A percentile compares a stretch with the other conserved stretches of the same genome.
Evolutionary conservation across 768 basidiomycete genomes (phyloP).

Genomic region (Tricholoma sp.): DNA sequence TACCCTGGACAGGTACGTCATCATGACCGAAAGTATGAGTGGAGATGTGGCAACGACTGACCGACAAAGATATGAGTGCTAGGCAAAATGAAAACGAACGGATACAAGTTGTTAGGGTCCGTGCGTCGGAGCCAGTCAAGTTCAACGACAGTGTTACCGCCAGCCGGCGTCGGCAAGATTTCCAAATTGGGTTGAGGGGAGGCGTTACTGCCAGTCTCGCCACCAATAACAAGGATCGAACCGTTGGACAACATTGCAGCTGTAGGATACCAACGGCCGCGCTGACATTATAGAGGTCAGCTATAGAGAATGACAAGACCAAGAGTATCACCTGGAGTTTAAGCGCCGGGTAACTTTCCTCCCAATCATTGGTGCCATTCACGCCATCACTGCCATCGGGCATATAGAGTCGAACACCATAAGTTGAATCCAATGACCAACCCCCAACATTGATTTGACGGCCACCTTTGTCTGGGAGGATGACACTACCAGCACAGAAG

Average conservation of each 20-base stretch:
- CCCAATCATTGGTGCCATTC: constrained; percentile 76
- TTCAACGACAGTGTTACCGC: constrained; percentile 54
- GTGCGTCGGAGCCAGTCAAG: constrained; percentile 67
- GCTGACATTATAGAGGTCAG: constrained; percentile 25
- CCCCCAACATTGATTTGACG: constrained; percentile 65
- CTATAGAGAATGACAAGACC: not conserved
- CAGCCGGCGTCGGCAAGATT: constrained; percentile 59
- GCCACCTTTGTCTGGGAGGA: constrained; percentile 69
- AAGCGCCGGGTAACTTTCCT: constrained; percentile 59
- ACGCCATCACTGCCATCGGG: constrained; percentile 64
- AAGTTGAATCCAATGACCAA: constrained; percentile 68
- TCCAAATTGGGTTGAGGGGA: constrained; percentile 64
- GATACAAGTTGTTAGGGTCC: constrained; percentile 78
- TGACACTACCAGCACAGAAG: constrained; percentile 71
- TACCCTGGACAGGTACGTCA: constrained; percentile 43
- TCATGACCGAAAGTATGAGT: not conserved
- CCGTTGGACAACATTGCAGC: constrained; percentile 70
- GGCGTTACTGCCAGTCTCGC: constrained; percentile 68
- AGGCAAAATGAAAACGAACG: constrained; percentile 69
- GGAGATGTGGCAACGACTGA: constrained; percentile 23
- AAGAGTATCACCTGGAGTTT: constrained; percentile 46
- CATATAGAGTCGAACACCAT: constrained; percentile 66
- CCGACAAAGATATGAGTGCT: constrained; percentile 67
- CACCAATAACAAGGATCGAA: constrained; percentile 67
- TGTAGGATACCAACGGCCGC: constrained; percentile 69